These are phyloP conservation scores for Vinca minor DNA, from an alignment of 257 asterid genomes.

Conservation along the genomic window DNA sequence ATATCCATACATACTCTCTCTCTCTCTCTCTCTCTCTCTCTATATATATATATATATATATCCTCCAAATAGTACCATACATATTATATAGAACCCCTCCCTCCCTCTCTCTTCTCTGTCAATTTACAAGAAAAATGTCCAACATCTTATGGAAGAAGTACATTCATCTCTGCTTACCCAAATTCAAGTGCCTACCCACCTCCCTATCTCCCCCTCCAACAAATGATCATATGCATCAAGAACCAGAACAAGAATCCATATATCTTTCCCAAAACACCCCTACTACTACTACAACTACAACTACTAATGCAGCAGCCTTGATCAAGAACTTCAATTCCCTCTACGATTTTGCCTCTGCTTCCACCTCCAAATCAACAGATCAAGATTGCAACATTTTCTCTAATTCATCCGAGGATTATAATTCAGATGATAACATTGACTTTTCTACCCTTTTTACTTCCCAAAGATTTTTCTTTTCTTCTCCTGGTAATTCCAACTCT, in stretches of 20 bases:
- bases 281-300: neutral
- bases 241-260: constrained; percentile 10
- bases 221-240: constrained; percentile 5
- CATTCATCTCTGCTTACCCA: constrained; percentile 58
- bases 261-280: constrained; percentile 1
- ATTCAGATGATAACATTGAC: constrained; percentile 30
- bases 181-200: constrained; percentile 60
- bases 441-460: constrained; percentile 62
- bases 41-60: too few species aligned
- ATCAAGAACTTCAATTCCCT: constrained; percentile 47
- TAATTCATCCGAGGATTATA: constrained; percentile 4
- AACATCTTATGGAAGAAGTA: constrained; percentile 41
- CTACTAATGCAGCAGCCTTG: constrained; percentile 12
- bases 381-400: too few species aligned
- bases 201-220: constrained; percentile 25
- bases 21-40: too few species aligned
- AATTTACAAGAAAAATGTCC: constrained; percentile 27
- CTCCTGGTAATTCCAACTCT: constrained; percentile 76
- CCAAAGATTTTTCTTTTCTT: constrained; percentile 68
- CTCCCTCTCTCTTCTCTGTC: constrained; percentile 5
- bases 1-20: too few species aligned
- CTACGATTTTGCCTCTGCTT: constrained; percentile 37
- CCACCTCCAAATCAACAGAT: constrained; percentile 36
- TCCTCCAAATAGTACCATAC: neutral
- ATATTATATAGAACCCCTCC: neutral